Percentiles rank a stretch among this genome's conserved stretches.
These are phyloP conservation scores for Phytophthora syringae DNA, from an alignment of 352 stramenopile species.

Conservation along the genomic window DNA sequence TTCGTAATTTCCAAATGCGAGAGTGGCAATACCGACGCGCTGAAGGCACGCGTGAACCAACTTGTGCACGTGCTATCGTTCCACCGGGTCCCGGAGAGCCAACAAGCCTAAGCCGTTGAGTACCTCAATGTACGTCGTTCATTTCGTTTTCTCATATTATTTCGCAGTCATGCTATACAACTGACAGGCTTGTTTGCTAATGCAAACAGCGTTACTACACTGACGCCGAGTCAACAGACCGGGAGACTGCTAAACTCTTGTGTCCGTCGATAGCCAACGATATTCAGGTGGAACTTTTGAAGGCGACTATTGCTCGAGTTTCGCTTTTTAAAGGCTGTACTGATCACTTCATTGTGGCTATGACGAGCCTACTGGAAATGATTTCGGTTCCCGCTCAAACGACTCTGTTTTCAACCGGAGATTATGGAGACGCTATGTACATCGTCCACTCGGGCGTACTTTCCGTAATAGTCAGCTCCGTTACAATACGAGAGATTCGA, in stretches of 20 bases:
- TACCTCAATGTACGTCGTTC: conserved; percentile 59
- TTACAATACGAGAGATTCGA: conserved; percentile 73
- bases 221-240: conserved; percentile 72
- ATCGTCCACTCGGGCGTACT: conserved; percentile 79
- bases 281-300: conserved; percentile 75
- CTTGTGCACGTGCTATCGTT: conserved; percentile 76
- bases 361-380: conserved; percentile 73
- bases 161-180: neutral
- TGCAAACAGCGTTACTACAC: conserved; percentile 67
- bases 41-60: conserved; percentile 74
- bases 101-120: conserved; percentile 69
- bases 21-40: conserved; percentile 60
- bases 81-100: conserved; percentile 60
- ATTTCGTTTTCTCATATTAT: too few relatives aligned
- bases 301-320: conserved; percentile 52
- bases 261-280: conserved; percentile 78
- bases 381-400: conserved; percentile 65
- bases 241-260: conserved; percentile 68
- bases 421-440: conserved; percentile 77
- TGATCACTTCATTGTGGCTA: conserved; percentile 59
- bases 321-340: conserved; percentile 66
- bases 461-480: conserved; percentile 56
- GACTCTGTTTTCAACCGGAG: conserved; percentile 58
- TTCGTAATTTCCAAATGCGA: conserved; percentile 86
- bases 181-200: neutral